Percentiles rank a stretch among this genome's conserved stretches.
Evolutionary conservation across 257 asterid genomes (phyloP).

Genomic region (Petunia axillaris): DNA sequence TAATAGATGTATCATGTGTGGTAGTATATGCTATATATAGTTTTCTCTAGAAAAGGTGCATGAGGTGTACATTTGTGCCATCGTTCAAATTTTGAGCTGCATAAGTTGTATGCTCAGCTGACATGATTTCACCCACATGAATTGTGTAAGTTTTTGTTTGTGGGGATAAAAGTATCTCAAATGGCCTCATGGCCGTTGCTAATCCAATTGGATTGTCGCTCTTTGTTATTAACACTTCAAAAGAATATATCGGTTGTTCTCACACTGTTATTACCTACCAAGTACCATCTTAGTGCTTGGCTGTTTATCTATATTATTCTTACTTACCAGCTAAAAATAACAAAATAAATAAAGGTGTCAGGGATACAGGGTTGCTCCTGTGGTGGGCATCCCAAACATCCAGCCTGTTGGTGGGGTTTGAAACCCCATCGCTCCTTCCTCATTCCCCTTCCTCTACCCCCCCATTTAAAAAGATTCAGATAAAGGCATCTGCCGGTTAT

Average conservation of each 20-base stretch:
- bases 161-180: neutral
- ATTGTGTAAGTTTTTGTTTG: neutral
- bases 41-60: neutral
- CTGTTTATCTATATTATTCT: no score
- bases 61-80: conserved; percentile 10
- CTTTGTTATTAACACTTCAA: neutral
- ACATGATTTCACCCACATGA: neutral
- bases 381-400: no score
- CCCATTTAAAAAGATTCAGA: no score
- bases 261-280: no score
- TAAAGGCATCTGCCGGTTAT: neutral
- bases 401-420: no score
- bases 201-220: neutral
- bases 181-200: neutral
- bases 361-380: no score
- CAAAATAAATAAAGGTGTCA: no score
- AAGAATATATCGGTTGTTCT: neutral
- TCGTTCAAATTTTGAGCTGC: neutral
- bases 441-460: no score
- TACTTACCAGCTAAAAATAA: no score
- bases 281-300: no score
- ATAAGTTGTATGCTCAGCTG: neutral
- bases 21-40: neutral
- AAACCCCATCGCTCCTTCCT: no score
- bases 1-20: neutral